Percentiles rank a stretch among this genome's conserved stretches.
phyloP scores from a whole-genome alignment of 202 grass and related monocot species.

The Elaeis oleifera region DNA sequence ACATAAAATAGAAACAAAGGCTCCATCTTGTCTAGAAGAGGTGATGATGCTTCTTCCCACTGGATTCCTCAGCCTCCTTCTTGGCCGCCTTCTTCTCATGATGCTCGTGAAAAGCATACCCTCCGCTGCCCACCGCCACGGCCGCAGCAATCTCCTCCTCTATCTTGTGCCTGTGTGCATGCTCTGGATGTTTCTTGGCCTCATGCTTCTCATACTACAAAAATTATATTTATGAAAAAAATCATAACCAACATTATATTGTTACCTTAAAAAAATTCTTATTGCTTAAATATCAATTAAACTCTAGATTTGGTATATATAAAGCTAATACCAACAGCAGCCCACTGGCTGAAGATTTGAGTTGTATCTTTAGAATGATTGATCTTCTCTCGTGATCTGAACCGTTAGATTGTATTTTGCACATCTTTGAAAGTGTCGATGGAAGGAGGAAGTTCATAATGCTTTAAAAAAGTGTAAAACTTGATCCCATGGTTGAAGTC shows the following conservation, averaged over 20 bases:
- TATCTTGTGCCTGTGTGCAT: conserved; percentile 39
- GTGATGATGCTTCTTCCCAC: conserved; percentile 26
- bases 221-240: background rate
- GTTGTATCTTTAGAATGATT: too few relatives aligned
- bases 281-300: background rate
- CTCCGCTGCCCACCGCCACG: conserved; percentile 32
- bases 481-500: too few relatives aligned
- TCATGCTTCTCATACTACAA: conserved; percentile 69
- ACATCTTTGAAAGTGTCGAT: too few relatives aligned
- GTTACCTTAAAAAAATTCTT: background rate
- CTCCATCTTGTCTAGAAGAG: background rate
- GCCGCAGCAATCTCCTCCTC: conserved; percentile 51
- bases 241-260: background rate
- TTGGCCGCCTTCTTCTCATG: conserved; percentile 73
- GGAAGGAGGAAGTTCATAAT: too few relatives aligned
- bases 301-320: too few relatives aligned
- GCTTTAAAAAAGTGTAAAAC: too few relatives aligned
- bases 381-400: too few relatives aligned
- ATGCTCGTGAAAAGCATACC: conserved; percentile 58
- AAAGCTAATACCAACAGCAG: too few relatives aligned
- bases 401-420: too few relatives aligned
- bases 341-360: too few relatives aligned
- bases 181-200: conserved; percentile 51
- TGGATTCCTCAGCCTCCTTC: conserved; percentile 28
- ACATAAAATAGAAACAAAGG: too few relatives aligned